Conservation (phyloP, 768 basidiomycete species). For the Boletus fagicola region DNA sequence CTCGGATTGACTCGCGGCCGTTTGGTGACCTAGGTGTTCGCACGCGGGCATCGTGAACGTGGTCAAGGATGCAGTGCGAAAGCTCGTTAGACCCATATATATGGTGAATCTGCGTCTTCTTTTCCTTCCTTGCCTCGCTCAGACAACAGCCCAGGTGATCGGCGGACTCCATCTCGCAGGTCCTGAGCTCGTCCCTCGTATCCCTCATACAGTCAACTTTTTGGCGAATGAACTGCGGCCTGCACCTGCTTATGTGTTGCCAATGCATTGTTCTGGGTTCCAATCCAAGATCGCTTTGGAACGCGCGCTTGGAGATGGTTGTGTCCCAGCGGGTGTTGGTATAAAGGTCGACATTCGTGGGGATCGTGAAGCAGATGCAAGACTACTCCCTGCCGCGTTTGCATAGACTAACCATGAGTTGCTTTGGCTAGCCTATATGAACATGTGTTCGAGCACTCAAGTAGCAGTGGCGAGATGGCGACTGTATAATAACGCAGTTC, state of each 20-base stretch:
- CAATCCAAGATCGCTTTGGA: constrained; percentile 71
- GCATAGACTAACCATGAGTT: constrained; percentile 9
- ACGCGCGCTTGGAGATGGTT: constrained; percentile 65
- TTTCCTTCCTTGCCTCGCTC: neutral
- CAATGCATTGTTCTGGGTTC: constrained; percentile 86
- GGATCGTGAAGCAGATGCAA: constrained; percentile 41
- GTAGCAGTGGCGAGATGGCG: neutral
- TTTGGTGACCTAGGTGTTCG: constrained; percentile 44
- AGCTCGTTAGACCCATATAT: constrained; percentile 66
- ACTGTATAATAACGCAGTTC: neutral
- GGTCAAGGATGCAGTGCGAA: constrained; percentile 61
- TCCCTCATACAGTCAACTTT: constrained; percentile 70
- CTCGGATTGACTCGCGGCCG: neutral
- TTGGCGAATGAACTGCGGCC: constrained; percentile 59
- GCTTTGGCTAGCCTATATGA: neutral
- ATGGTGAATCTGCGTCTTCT: constrained; percentile 48
- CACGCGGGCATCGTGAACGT: constrained; percentile 90
- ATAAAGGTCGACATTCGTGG: constrained; percentile 59
- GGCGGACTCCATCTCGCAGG: constrained; percentile 85
- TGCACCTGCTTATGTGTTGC: constrained; percentile 66
- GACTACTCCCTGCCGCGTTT: constrained; percentile 23
- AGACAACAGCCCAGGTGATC: constrained; percentile 49
- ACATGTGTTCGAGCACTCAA: constrained; percentile 6
- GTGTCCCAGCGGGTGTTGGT: constrained; percentile 78
- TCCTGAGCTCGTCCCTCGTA: constrained; percentile 59